Percentiles rank a stretch among this genome's conserved stretches.
phyloP scores from a whole-genome alignment of 2,329 filamentous ascomycete species.

The Fusarium sp. region DNA sequence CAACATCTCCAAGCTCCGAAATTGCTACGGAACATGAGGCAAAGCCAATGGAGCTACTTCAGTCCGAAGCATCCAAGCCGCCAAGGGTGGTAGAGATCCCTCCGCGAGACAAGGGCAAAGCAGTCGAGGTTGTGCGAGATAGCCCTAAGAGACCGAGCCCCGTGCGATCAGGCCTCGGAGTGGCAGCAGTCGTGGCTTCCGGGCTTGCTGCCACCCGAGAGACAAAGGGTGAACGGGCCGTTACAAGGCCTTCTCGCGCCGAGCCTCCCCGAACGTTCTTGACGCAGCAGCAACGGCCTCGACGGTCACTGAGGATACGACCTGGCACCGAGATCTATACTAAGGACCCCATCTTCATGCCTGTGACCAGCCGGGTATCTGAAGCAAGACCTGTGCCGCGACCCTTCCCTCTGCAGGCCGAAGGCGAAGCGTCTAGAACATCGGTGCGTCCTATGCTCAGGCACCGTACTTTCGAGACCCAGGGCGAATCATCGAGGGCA shows the following conservation, averaged over 20 bases:
- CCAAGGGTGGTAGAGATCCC: slow-evolving; percentile 31
- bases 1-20: background rate
- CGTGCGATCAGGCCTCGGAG: slow-evolving; percentile 5
- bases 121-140: slow-evolving; percentile 7
- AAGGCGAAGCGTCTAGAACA: slow-evolving; percentile 21
- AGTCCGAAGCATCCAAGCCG: slow-evolving; percentile 11
- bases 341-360: slow-evolving; percentile 40
- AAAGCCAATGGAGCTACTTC: slow-evolving; percentile 11
- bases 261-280: slow-evolving; percentile 39
- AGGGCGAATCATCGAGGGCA: slow-evolving; percentile 23
- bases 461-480: slow-evolving; percentile 11
- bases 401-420: slow-evolving; percentile 16
- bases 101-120: slow-evolving; percentile 32
- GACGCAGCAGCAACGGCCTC: slow-evolving; percentile 36
- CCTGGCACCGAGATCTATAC: slow-evolving; percentile 40
- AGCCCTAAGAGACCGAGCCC: slow-evolving; percentile 24
- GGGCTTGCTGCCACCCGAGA: background rate
- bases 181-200: background rate
- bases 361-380: slow-evolving; percentile 29
- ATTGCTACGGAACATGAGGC: background rate
- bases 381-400: slow-evolving; percentile 23
- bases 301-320: slow-evolving; percentile 31
- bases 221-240: slow-evolving; percentile 13
- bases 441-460: slow-evolving; percentile 18
- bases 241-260: slow-evolving; percentile 16